Conservation (phyloP, 257 asterid genomes). For the Solanum chiquidenum region DNA sequence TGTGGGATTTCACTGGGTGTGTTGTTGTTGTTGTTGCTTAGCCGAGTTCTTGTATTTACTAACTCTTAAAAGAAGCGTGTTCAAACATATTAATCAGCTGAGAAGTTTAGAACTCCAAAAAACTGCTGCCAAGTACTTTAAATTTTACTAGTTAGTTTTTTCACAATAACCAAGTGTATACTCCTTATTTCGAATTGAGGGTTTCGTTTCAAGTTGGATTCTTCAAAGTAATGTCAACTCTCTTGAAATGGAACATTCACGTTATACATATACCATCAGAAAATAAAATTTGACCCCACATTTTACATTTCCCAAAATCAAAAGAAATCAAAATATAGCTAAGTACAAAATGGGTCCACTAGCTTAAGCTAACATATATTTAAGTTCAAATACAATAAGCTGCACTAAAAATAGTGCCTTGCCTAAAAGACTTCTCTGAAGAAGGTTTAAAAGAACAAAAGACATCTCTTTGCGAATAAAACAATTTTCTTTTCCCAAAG, state of each 20-base stretch:
- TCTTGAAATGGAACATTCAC: not conserved
- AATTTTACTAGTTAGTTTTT: not conserved
- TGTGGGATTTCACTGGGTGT: not conserved
- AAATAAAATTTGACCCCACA: not conserved
- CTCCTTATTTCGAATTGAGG: not conserved
- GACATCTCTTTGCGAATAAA: not conserved
- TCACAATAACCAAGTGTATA: not conserved
- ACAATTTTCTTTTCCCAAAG: not conserved
- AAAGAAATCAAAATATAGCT: not conserved
- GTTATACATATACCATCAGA: not conserved
- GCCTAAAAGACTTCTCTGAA: not conserved
- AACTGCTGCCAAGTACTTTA: not conserved
- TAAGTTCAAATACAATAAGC: not conserved
- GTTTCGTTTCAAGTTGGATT: not conserved
- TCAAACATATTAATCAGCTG: not conserved
- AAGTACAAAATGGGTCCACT: not conserved
- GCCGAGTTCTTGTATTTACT: not conserved
- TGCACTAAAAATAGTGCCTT: not conserved
- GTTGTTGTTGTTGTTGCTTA: not conserved
- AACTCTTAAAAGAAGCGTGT: not conserved
- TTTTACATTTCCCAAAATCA: not conserved
- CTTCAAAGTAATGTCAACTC: not conserved
- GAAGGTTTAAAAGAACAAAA: not conserved
- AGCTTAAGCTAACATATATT: not conserved
- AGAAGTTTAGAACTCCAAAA: not conserved